Evolutionary conservation across 768 basidiomycete species (phyloP), one percentile per base, ranked within the genome.

Genomic region (Russula ochroleuca): DNA sequence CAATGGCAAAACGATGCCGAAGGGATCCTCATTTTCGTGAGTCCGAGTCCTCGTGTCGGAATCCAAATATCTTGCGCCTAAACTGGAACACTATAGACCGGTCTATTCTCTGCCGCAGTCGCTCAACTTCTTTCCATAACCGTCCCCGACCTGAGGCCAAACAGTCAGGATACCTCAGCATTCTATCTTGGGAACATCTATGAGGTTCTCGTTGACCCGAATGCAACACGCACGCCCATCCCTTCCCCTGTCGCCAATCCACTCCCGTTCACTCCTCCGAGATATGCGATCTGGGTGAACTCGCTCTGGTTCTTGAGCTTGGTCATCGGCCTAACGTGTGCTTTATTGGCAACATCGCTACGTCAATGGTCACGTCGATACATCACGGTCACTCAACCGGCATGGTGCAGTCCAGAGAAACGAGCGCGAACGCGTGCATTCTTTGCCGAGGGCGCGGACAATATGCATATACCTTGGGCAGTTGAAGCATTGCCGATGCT

Each of bases 271-370:
- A 47, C 60, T 28, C 60, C 60, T 6, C 43, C 60, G 14, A 35
- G 2, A 47, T 54, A 19, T 19, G 31, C 45, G 11, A 0, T 61
- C 33, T 54, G 33, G 52, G 60, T 61, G 25, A 54, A 55, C 15
- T 25, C 53, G 3, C 60, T 61, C 35, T 61, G 60, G 60, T 38
- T 48, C 25, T 5, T 55, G 60, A 61, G 60, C 17, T 48, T 61
- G 15, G 35, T n/a, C 5, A 38, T 61, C n/a, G 28, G 35, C 15
- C 60, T 61, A 2, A 55, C 45, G 0, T 41, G 33, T 10, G 60
- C 33, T 2, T 2, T 48, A 6, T 23, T 61, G 21, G 53, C 60
- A 0, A 40, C 43, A 5, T 35, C 41, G 28, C 3, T 60, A 9
- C n/a, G 35, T 1, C 59, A 60, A 31, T 60, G 50, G 51, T 43